A percentile compares a stretch with the other conserved stretches of the same genome.
Conservation (phyloP, 768 basidiomycete species). For the Kwoniella sp. region DNA sequence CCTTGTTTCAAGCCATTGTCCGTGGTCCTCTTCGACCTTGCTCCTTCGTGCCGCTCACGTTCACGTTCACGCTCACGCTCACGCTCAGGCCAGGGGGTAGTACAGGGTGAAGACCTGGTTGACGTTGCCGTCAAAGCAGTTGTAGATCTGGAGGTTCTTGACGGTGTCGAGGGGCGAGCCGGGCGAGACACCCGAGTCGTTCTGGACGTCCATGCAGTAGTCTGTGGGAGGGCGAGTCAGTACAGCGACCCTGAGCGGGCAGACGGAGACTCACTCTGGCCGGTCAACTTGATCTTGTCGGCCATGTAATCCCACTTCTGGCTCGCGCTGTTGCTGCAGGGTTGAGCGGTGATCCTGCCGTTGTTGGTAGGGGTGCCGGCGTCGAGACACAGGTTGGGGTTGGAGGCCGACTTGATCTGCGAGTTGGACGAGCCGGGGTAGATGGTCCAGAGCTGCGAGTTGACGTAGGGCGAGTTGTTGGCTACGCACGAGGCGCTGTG, state of each 20-base stretch:
- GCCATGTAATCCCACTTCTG: constrained; percentile 8
- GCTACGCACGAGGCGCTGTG: constrained; percentile 8
- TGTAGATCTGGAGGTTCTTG: constrained; percentile 2
- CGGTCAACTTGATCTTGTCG: constrained; percentile 6
- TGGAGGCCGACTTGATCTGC: constrained; percentile 3
- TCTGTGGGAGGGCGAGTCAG: neutral
- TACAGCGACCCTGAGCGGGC: neutral
- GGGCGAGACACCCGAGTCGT: neutral
- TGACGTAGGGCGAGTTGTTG: constrained; percentile 4
- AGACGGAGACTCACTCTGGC: constrained; percentile 1
- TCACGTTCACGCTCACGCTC: too few relatives aligned
- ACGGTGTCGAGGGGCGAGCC: neutral
- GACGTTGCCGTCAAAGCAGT: constrained; percentile 1
- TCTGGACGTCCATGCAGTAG: constrained; percentile 9
- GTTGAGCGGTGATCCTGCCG: too few relatives aligned
- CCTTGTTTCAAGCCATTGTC: constrained; percentile 1
- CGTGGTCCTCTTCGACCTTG: neutral
- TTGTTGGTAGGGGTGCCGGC: too few relatives aligned
- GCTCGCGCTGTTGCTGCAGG: neutral
- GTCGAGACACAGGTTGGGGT: constrained; percentile 6
- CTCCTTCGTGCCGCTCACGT: too few relatives aligned
- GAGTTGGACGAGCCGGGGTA: neutral
- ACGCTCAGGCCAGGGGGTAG: too few relatives aligned
- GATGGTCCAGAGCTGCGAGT: constrained; percentile 14
- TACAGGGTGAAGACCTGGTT: constrained; percentile 11